Evolutionary conservation across 2,329 filamentous ascomycete genomes (phyloP), one percentile per base, ranked within the genome.

Genomic region (Immersiporthe knoxdaviesiana): DNA sequence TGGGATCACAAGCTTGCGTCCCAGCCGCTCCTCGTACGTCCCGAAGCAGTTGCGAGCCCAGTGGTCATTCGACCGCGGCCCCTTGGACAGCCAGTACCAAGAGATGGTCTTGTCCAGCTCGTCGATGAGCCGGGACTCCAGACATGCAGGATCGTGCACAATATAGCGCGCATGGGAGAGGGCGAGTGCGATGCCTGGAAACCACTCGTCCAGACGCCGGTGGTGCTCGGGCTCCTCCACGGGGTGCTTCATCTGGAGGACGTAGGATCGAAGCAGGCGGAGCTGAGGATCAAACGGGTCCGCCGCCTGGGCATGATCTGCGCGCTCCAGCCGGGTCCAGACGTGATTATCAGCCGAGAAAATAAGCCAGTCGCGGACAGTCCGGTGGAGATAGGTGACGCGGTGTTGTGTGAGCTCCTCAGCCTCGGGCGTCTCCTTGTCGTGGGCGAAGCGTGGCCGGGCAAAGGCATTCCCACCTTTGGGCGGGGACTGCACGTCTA

Each of bases 121-220:
- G 30, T 74, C 77, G 16, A 77, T 62, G 24, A 77, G 61, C 16
- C n/a, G 37, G 3, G 66, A 69, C 64, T 74, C 70, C 3, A 74
- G 64, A 16, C 44, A 11, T 5, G 30, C 41, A 0, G 72, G 63
- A 27, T 78, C 76, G 1, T 72, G 68, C 2, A 21, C 27, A 24
- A 77, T 69, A 63, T 77, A 71, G 24, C 79, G 72, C 5, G 79
- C 77, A 60, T 81, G 79, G 0, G 79, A 77, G 72, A 81, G 74
- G n/a, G 79, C 77, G 1, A 81, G 74, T 0, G 75, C 76, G 64
- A 81, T 79, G 7, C 78, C 79, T 0, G 79, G 79, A 59, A 78
- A 81, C 79, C 79, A 81, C 54, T 81, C 79, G 24, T 81, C 79
- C 18, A 81, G 70, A 1, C 79, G 72, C 6, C 79, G 78, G 27